Percentiles rank a stretch among this genome's conserved stretches.
These are phyloP conservation scores for Pestalotiopsis fici DNA, from an alignment of 2,329 filamentous ascomycete genomes.

Conservation along the genomic window DNA sequence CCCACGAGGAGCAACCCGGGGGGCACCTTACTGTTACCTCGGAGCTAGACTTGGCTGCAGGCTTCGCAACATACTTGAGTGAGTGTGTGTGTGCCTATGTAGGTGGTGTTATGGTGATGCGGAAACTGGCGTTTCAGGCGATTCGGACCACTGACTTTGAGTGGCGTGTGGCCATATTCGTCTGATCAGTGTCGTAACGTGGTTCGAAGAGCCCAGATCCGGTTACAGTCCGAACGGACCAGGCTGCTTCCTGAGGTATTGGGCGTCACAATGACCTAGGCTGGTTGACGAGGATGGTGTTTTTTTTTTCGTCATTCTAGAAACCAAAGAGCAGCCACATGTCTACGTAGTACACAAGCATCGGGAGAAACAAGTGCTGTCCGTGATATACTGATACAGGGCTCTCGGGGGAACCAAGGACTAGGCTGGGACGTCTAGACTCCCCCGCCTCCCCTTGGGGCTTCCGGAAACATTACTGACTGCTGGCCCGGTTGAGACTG, in stretches of 20 bases:
- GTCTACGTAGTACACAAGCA: not conserved
- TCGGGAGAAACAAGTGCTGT: not conserved
- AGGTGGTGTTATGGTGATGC: slow-evolving; percentile 3
- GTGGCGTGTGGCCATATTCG: not conserved
- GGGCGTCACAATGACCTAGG: not conserved
- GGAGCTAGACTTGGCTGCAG: slow-evolving; percentile 2
- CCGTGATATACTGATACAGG: not conserved
- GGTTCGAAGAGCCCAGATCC: slow-evolving; percentile 1
- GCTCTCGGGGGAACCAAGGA: not conserved
- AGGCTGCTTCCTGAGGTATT: not conserved
- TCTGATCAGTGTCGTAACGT: not conserved
- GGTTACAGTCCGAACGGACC: not conserved
- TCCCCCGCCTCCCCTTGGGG: no score
- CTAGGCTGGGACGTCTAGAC: not conserved
- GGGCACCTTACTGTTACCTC: no score
- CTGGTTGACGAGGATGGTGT: not conserved
- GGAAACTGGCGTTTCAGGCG: slow-evolving; percentile 4
- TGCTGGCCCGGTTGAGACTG: not conserved
- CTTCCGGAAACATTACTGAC: not conserved
- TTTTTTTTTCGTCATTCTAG: not conserved
- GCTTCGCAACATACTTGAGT: not conserved
- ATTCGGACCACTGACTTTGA: not conserved
- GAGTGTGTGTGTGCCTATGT: not conserved
- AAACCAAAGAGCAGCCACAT: not conserved
- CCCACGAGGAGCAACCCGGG: not conserved